Evolutionary conservation across 495 filamentous ascomycete genomes (phyloP).

Genomic region (Paragyromitra xinjiangensis): DNA sequence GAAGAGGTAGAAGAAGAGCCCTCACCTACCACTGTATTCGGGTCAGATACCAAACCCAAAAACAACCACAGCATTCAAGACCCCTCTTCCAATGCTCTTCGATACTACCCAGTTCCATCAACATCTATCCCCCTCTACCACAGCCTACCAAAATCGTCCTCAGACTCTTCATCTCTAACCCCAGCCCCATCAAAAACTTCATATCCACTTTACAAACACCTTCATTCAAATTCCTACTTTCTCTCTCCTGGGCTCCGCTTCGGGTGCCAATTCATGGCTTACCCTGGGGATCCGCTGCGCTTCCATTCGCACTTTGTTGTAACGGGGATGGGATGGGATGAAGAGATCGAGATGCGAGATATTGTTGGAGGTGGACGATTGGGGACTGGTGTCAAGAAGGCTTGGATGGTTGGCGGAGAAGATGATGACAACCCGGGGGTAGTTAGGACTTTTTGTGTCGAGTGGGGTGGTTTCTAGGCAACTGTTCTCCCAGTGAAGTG

Average conservation of each 20-base stretch:
- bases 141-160: constrained; percentile 55
- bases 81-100: constrained; percentile 57
- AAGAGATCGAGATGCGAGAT: constrained; percentile 82
- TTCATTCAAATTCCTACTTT: constrained; percentile 83
- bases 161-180: constrained; percentile 43
- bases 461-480: constrained; percentile 82
- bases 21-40: constrained; percentile 52
- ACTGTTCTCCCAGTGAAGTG: neutral
- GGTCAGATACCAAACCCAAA: constrained; percentile 40
- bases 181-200: constrained; percentile 50
- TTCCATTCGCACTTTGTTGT: constrained; percentile 94
- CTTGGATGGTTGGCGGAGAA: constrained; percentile 82
- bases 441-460: constrained; percentile 77
- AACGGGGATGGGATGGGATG: constrained; percentile 80
- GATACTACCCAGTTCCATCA: constrained; percentile 66
- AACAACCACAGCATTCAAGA: constrained; percentile 33
- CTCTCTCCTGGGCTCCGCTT: constrained; percentile 91
- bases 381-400: constrained; percentile 95
- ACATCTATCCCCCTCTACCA: constrained; percentile 65
- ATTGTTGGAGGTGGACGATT: constrained; percentile 84
- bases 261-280: constrained; percentile 90
- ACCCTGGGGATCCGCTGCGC: constrained; percentile 91
- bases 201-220: constrained; percentile 74
- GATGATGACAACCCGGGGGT: constrained; percentile 54
- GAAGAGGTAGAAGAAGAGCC: constrained; percentile 60